Evolutionary conservation across 148 eudicot species (phyloP).

Genomic region (Fagopyrum tataricum): DNA sequence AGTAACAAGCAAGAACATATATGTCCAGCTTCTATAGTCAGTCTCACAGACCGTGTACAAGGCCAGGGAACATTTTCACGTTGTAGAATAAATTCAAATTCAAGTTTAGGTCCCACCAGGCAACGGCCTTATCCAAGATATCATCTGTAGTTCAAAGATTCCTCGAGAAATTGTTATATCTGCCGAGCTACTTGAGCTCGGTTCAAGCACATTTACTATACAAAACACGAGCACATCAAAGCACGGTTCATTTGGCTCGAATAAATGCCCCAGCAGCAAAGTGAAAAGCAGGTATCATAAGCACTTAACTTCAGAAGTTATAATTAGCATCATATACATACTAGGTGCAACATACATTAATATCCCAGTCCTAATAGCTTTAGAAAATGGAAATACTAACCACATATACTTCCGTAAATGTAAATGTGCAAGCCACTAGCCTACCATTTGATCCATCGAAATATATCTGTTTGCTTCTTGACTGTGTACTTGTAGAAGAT

Average conservation of each 20-base stretch:
- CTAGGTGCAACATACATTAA: neutral
- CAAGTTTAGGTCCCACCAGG: too few species aligned
- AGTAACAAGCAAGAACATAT: too few species aligned
- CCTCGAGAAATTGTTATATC: neutral
- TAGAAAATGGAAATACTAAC: neutral
- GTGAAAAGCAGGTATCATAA: neutral
- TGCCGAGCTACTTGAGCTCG: neutral
- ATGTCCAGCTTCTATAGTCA: too few species aligned
- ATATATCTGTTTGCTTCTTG: slow-evolving; percentile 12
- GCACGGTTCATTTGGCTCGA: too few species aligned
- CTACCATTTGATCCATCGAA: neutral
- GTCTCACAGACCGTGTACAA: too few species aligned
- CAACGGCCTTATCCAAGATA: too few species aligned
- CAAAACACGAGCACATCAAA: too few species aligned
- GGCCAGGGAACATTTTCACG: too few species aligned
- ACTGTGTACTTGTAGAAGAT: slow-evolving; percentile 55
- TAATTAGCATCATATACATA: neutral
- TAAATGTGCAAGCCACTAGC: neutral
- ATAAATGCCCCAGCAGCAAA: too few species aligned
- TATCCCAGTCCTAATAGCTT: neutral
- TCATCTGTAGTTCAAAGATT: too few species aligned
- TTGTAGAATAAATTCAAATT: too few species aligned
- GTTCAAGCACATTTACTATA: too few species aligned
- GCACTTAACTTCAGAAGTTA: neutral
- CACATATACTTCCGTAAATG: neutral